Evolutionary conservation across 164 flowering plant species (phyloP), one percentile per base, ranked within the genome.

Genomic region (Brasenia schreberi): DNA sequence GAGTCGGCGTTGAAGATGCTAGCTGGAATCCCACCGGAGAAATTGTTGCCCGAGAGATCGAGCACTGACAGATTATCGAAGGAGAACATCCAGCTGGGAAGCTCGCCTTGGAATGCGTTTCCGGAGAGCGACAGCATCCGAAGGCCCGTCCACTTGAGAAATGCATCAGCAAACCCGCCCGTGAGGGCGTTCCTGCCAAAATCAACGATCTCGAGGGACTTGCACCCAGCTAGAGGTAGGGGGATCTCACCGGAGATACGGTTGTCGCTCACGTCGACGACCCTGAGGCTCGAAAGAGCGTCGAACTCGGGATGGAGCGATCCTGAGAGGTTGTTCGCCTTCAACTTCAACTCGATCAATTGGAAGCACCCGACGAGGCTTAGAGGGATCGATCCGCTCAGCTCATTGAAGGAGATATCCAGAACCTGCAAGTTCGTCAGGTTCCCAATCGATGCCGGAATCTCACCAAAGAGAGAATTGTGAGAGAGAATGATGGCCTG

Each of bases 291-390:
- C 72, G 82, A 87, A 75, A 93, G 76, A 0, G 98, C 98, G 70
- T 93, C 96, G 39, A 93, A 86, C 77, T 90, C 98, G 0, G 91
- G 97, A 63, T 83, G 94, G 71, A 93, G 90, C 39, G 78, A 82
- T 39, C 98, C 97, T 7, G 90, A 82, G 45, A 93, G 87, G 70
- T 89, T 82, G 76, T 93, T 93, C 75, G 83, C 76, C 67, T 76
- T 85, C 69, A 93, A 79, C 68, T 83, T 81, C 82, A 93, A 70
- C 19, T 87, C 92, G 59, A 85, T 84, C 27, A 93, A 72, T 82
- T 93, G 96, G 77, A 89, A 93, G 68, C 98, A 93, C 7, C 96
- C 97, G 42, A 87, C 92, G 70, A 93, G 83, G 76, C 84, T 86
- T 68, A 83, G 63, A 5, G 98, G 98, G 70, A 93, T 85, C 0